phyloP scores from a whole-genome alignment of 208 protist species.

The Trypanosoma boissoni region DNA sequence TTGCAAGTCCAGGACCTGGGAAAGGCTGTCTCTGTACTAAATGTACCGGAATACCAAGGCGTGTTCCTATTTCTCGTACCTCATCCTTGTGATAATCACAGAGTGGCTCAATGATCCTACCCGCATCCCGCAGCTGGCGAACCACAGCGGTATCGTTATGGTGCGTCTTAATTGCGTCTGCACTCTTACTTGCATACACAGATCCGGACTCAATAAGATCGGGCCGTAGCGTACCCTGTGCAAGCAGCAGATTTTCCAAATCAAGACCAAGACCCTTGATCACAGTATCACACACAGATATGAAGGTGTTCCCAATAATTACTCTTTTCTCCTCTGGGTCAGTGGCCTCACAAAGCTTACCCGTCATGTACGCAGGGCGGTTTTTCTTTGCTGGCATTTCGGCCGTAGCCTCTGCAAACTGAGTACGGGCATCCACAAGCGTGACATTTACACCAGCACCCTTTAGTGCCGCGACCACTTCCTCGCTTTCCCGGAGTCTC shows the following conservation, averaged over 20 bases:
- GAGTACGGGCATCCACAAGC: slow-evolving; percentile 60
- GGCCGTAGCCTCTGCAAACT: slow-evolving; percentile 82
- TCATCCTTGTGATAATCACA: slow-evolving; percentile 98
- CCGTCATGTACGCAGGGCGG: slow-evolving; percentile 55
- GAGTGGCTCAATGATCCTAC: slow-evolving; percentile 96
- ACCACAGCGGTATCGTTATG: slow-evolving; percentile 98
- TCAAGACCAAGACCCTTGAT: slow-evolving; percentile 72
- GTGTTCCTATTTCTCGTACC: slow-evolving; percentile 91
- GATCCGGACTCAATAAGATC: slow-evolving; percentile 96
- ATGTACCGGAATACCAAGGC: slow-evolving; percentile 90
- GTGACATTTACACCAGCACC: slow-evolving; percentile 72
- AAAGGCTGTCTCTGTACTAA: slow-evolving; percentile 95
- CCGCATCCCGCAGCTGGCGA: slow-evolving; percentile 87
- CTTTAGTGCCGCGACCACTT: slow-evolving; percentile 79
- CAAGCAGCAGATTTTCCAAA: slow-evolving; percentile 69
- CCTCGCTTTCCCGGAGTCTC: slow-evolving; percentile 89
- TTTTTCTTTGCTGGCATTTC: slow-evolving; percentile 51
- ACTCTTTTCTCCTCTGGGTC: slow-evolving; percentile 95
- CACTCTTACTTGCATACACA: slow-evolving; percentile 71
- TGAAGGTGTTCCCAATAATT: slow-evolving; percentile 99
- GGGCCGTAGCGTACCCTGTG: slow-evolving; percentile 95
- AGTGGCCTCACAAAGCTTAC: slow-evolving; percentile 48
- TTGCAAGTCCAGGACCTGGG: slow-evolving; percentile 97
- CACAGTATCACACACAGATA: slow-evolving; percentile 83
- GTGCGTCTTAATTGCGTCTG: slow-evolving; percentile 98